These are phyloP conservation scores for Akanthomyces lecanii DNA, from an alignment of 2,329 filamentous ascomycete genomes.

Conservation along the genomic window DNA sequence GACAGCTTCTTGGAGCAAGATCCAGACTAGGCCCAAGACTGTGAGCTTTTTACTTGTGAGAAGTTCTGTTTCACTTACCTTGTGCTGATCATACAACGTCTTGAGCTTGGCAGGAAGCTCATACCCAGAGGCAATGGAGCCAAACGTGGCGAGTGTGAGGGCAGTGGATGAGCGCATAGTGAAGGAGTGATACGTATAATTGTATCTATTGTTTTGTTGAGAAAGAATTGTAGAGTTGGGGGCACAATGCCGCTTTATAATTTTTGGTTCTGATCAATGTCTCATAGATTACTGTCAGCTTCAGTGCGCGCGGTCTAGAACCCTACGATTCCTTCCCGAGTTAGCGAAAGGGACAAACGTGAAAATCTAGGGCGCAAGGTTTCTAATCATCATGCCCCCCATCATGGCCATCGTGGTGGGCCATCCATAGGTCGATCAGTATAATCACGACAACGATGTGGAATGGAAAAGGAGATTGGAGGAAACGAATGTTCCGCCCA, in stretches of 20 bases:
- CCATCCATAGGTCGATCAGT: neutral
- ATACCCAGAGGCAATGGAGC: conserved; percentile 17
- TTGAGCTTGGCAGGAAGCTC: conserved; percentile 19
- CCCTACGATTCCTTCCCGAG: neutral
- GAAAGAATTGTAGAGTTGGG: neutral
- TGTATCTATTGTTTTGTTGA: neutral
- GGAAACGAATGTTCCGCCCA: conserved; percentile 1
- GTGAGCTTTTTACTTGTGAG: neutral
- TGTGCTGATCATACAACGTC: conserved; percentile 19
- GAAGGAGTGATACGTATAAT: neutral
- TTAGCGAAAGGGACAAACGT: neutral
- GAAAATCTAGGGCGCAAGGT: neutral
- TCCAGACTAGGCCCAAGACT: neutral
- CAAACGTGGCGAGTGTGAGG: conserved; percentile 14
- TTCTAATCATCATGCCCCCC: neutral
- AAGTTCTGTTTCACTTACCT: conserved; percentile 6
- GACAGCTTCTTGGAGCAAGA: conserved; percentile 12
- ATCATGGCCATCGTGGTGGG: neutral
- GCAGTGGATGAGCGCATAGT: conserved; percentile 18
- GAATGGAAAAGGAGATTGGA: conserved; percentile 1
- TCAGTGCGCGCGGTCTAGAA: neutral
- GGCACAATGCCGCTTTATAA: neutral
- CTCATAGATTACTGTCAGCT: neutral
- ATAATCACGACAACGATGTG: neutral
- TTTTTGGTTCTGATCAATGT: neutral